Percentiles rank a stretch among this genome's conserved stretches.
Evolutionary conservation across 2,329 filamentous ascomycete species (phyloP).

Genomic region (Fonsecaea monophora): DNA sequence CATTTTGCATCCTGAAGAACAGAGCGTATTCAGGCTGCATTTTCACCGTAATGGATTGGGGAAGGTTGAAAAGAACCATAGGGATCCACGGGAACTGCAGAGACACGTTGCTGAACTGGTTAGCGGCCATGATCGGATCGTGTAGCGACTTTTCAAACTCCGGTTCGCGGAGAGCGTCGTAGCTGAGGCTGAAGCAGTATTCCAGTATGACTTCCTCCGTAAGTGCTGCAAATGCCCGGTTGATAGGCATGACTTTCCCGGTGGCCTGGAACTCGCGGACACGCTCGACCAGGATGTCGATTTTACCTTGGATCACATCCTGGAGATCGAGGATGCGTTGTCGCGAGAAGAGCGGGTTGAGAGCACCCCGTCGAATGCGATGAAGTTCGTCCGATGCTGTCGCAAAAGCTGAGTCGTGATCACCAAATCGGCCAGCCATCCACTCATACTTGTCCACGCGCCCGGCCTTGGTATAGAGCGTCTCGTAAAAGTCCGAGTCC

Average conservation of each 20-base stretch:
- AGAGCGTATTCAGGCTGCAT: constrained; percentile 17
- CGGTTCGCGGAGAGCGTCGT: constrained; percentile 34
- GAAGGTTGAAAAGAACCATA: constrained; percentile 14
- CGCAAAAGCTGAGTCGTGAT: constrained; percentile 23
- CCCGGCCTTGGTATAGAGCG: constrained; percentile 44
- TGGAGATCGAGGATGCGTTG: constrained; percentile 32
- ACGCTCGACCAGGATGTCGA: constrained; percentile 35
- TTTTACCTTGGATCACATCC: constrained; percentile 39
- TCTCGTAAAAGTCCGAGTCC: constrained; percentile 44
- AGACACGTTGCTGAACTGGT: constrained; percentile 21
- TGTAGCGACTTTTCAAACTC: constrained; percentile 27
- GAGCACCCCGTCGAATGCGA: constrained; percentile 33
- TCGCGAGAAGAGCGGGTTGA: constrained; percentile 38
- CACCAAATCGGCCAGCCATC: constrained; percentile 24
- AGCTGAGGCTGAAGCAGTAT: constrained; percentile 41
- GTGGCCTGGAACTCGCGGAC: constrained; percentile 34
- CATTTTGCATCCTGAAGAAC: constrained; percentile 16
- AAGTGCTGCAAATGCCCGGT: constrained; percentile 33
- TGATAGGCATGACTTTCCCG: constrained; percentile 25
- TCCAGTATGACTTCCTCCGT: constrained; percentile 45
- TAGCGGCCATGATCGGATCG: constrained; percentile 32
- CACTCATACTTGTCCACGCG: constrained; percentile 41
- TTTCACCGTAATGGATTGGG: constrained; percentile 14
- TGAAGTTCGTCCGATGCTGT: constrained; percentile 37
- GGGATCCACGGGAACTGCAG: constrained; percentile 31